Conservation (phyloP, 2,329 filamentous ascomycete genomes). For the Venturia effusa region DNA sequence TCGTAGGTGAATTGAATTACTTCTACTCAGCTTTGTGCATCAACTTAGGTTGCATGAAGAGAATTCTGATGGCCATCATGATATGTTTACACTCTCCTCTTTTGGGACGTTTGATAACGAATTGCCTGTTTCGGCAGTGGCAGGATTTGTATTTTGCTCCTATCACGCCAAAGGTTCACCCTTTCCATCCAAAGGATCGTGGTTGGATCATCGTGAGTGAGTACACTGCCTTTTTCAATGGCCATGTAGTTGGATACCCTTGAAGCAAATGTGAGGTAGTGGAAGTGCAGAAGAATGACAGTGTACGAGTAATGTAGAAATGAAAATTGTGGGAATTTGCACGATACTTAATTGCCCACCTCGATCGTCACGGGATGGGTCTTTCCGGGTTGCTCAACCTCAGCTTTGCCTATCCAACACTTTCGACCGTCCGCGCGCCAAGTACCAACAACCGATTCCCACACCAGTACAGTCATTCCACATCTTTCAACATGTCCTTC, state of each 20-base stretch:
- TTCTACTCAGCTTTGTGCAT: no score
- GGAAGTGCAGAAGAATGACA: no score
- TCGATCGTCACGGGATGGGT: neutral
- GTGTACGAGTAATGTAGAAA: neutral
- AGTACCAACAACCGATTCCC: neutral
- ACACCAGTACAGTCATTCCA: neutral
- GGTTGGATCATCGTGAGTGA: neutral
- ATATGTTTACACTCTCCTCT: neutral
- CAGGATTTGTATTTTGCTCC: neutral
- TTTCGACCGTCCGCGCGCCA: neutral
- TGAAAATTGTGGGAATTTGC: neutral
- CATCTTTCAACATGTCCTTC: slow-evolving; percentile 53
- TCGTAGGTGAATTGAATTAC: neutral
- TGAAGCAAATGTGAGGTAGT: neutral
- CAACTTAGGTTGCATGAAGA: neutral
- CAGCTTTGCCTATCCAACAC: neutral
- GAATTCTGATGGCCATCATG: neutral
- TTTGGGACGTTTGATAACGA: neutral
- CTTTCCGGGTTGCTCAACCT: neutral
- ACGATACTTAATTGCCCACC: neutral
- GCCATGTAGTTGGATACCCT: no score
- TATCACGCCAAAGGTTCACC: no score
- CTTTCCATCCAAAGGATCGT: neutral
- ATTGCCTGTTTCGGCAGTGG: neutral
- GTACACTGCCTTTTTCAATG: no score